Conservation (phyloP, 331 rosid genomes). For the Malus hybrid region DNA sequence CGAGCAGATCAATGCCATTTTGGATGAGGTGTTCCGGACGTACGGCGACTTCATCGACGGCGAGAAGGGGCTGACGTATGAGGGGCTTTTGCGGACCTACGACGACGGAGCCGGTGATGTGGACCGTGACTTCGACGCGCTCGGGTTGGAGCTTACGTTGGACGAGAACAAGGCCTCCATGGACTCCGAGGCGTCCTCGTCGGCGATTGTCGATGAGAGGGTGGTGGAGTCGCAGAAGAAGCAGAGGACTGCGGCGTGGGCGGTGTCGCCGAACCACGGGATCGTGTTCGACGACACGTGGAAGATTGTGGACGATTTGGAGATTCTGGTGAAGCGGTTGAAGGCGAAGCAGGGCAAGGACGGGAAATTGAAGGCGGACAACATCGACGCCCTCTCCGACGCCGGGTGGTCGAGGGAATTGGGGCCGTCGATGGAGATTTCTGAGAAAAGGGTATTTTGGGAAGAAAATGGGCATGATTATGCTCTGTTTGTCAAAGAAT, state of each 20-base stretch:
- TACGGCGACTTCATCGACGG: conserved; percentile 42
- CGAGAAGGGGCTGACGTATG: conserved; percentile 41
- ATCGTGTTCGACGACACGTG: conserved; percentile 53
- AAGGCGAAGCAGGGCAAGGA: conserved; percentile 40
- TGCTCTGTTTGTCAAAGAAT: conserved; percentile 30
- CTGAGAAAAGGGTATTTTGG: conserved; percentile 44
- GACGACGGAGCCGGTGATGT: conserved; percentile 56
- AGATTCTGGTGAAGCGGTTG: conserved; percentile 34
- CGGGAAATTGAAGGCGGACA: conserved; percentile 40
- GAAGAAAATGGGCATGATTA: conserved; percentile 49
- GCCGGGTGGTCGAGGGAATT: conserved; percentile 52
- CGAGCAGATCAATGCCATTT: conserved; percentile 54
- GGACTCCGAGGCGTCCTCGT: conserved; percentile 38
- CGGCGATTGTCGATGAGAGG: conserved; percentile 36
- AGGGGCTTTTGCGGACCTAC: conserved; percentile 43
- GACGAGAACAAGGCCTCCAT: conserved; percentile 25
- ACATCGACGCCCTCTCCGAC: conserved; percentile 38
- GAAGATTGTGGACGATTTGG: conserved; percentile 56
- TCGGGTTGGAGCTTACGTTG: conserved; percentile 28
- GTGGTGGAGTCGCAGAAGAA: conserved; percentile 40
- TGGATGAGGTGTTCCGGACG: conserved; percentile 48
- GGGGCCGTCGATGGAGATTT: conserved; percentile 42
- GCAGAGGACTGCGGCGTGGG: conserved; percentile 56
- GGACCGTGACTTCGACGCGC: conserved; percentile 58
- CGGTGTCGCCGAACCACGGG: conserved; percentile 50